Percentiles rank a stretch among this genome's conserved stretches.
phyloP scores from a whole-genome alignment of 2,329 filamentous ascomycete species.

The Phaeosphaeriaceae sp. region DNA sequence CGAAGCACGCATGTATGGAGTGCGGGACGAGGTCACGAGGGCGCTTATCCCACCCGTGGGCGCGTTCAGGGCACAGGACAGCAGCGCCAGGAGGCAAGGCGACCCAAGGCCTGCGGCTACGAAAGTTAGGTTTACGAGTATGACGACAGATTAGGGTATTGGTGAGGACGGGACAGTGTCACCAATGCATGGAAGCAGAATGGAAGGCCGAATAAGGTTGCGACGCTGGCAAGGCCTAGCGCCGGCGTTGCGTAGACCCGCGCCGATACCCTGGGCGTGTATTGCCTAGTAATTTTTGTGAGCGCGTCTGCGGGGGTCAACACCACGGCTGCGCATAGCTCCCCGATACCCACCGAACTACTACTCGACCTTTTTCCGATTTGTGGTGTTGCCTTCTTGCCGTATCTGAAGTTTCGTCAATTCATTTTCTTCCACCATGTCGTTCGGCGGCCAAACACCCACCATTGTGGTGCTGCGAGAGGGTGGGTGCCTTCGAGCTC shows the following conservation, averaged over 20 bases:
- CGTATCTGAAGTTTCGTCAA: slow-evolving; percentile 7
- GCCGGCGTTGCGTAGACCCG: slow-evolving; percentile 22
- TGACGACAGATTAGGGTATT: slow-evolving; percentile 4
- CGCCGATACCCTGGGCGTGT: slow-evolving; percentile 14
- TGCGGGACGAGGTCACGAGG: slow-evolving; percentile 14
- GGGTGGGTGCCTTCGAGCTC: slow-evolving; percentile 67
- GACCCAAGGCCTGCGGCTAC: neutral
- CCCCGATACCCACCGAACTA: slow-evolving; percentile 19
- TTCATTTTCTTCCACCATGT: slow-evolving; percentile 68
- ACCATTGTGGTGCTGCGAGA: slow-evolving; percentile 98
- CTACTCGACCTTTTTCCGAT: slow-evolving; percentile 5
- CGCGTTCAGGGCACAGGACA: neutral
- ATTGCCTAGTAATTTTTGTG: slow-evolving; percentile 38
- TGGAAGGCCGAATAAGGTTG: slow-evolving; percentile 26
- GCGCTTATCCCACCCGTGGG: slow-evolving; percentile 3
- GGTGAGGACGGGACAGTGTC: slow-evolving; percentile 22
- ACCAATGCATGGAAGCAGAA: slow-evolving; percentile 39
- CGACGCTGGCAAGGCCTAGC: slow-evolving; percentile 12
- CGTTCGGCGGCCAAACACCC: slow-evolving; percentile 95
- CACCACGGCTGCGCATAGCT: slow-evolving; percentile 32
- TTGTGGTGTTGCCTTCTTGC: neutral
- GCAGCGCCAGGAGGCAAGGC: neutral
- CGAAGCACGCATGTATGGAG: slow-evolving; percentile 1
- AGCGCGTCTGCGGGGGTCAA: slow-evolving; percentile 39
- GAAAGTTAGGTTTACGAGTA: neutral